Conservation (phyloP, 176 grass and related monocot genomes). For the Rhynchospora tenuis region DNA sequence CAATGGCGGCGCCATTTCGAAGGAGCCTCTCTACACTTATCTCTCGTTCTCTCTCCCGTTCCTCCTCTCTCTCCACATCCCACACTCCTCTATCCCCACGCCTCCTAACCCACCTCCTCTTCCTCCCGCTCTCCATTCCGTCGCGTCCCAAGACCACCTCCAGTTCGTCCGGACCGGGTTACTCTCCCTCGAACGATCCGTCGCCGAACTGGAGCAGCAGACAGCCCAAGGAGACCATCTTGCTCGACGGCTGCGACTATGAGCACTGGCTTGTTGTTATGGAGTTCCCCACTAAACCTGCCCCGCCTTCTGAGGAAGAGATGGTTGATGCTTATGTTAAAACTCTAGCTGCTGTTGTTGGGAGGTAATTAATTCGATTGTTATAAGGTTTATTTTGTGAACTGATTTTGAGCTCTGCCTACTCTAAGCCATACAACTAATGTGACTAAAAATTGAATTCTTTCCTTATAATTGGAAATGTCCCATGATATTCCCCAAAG, state of each 20-base stretch:
- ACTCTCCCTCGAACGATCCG: slow-evolving; percentile 68
- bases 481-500: background rate
- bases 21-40: slow-evolving; percentile 50
- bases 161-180: slow-evolving; percentile 45
- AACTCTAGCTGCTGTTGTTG: slow-evolving; percentile 57
- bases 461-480: too few species aligned
- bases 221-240: slow-evolving; percentile 86
- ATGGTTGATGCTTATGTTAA: slow-evolving; percentile 81
- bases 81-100: slow-evolving; percentile 12
- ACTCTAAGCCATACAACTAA: background rate
- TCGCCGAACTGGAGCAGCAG: slow-evolving; percentile 97
- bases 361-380: slow-evolving; percentile 42
- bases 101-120: slow-evolving; percentile 20
- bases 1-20: slow-evolving; percentile 59
- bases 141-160: slow-evolving; percentile 43
- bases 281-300: slow-evolving; percentile 66
- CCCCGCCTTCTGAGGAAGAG: slow-evolving; percentile 70
- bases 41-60: slow-evolving; percentile 33
- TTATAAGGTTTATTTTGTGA: background rate
- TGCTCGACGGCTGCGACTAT: slow-evolving; percentile 93
- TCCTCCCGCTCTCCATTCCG: background rate
- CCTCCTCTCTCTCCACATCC: slow-evolving; percentile 15
- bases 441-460: too few species aligned
- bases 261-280: slow-evolving; percentile 97
- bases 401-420: background rate